A percentile compares a stretch with the other conserved stretches of the same genome.
These are phyloP conservation scores for Malassezia japonica DNA, from an alignment of 1,284 basidiomycete species.

Conservation along the genomic window DNA sequence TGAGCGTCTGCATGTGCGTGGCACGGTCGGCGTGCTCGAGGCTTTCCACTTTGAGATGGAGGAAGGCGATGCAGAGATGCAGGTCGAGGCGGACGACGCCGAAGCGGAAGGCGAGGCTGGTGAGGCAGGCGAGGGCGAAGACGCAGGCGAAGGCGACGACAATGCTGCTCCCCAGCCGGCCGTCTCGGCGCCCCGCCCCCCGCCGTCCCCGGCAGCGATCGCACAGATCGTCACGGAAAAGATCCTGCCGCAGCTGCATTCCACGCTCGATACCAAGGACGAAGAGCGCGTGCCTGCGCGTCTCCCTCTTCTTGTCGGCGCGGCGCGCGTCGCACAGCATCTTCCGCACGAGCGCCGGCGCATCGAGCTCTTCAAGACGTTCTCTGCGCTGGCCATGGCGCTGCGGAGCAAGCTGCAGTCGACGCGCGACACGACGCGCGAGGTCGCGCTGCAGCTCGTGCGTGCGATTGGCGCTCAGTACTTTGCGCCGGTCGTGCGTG, in stretches of 20 bases:
- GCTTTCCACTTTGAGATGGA: slow-evolving; percentile 69
- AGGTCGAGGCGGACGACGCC: slow-evolving; percentile 13
- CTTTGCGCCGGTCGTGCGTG: slow-evolving; percentile 65
- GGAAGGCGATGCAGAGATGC: slow-evolving; percentile 5
- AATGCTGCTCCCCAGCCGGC: slow-evolving; percentile 13
- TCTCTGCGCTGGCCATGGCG: slow-evolving; percentile 77
- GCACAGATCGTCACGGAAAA: slow-evolving; percentile 14
- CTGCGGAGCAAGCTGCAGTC: slow-evolving; percentile 87
- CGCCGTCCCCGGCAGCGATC: not conserved
- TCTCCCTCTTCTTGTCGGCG: slow-evolving; percentile 70
- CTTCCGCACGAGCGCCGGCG: slow-evolving; percentile 58
- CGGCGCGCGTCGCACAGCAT: slow-evolving; percentile 71
- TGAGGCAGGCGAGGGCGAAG: slow-evolving; percentile 7
- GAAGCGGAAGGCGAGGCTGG: slow-evolving; percentile 55
- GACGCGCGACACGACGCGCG: slow-evolving; percentile 76
- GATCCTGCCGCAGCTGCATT: slow-evolving; percentile 43
- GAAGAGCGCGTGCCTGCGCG: slow-evolving; percentile 64
- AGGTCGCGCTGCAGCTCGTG: slow-evolving; percentile 73
- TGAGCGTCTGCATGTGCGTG: slow-evolving; percentile 58
- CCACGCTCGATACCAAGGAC: slow-evolving; percentile 57
- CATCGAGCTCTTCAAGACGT: slow-evolving; percentile 63
- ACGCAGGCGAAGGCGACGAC: not conserved
- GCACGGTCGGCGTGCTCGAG: slow-evolving; percentile 75
- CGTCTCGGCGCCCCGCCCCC: not conserved
- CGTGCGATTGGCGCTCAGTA: slow-evolving; percentile 65